These are phyloP conservation scores for Silene uniflora DNA, from an alignment of 148 eudicot genomes.

Conservation along the genomic window DNA sequence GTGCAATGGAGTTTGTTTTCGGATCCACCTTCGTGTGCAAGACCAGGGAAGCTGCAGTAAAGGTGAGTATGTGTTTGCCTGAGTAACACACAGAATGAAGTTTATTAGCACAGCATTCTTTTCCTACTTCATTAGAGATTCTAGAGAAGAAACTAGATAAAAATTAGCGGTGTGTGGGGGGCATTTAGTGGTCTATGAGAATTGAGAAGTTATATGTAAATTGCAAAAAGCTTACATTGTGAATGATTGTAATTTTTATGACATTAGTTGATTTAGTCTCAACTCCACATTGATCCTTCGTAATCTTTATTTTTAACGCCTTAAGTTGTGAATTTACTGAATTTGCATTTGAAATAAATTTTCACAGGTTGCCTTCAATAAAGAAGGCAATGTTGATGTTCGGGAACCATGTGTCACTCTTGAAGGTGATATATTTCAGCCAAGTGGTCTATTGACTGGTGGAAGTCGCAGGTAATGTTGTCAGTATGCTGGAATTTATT, in stretches of 20 bases:
- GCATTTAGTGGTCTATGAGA: background rate
- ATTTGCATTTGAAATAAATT: slow-evolving; percentile 13
- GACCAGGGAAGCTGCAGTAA: slow-evolving; percentile 75
- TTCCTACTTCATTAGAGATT: background rate
- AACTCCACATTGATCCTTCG: background rate
- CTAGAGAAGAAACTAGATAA: background rate
- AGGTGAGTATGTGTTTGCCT: slow-evolving; percentile 45
- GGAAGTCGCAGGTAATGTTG: slow-evolving; percentile 86
- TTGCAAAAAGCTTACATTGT: background rate
- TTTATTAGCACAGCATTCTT: background rate
- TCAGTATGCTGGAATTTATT: background rate
- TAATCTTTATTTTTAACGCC: slow-evolving; percentile 5
- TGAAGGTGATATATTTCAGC: slow-evolving; percentile 95
- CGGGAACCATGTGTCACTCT: slow-evolving; percentile 81
- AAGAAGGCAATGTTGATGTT: slow-evolving; percentile 41
- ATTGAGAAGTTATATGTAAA: background rate
- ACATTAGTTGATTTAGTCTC: too few species aligned
- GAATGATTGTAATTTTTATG: background rate
- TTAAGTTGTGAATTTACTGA: background rate
- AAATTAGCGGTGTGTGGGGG: background rate
- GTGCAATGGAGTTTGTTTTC: slow-evolving; percentile 96
- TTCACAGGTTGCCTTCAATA: slow-evolving; percentile 74
- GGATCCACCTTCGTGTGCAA: slow-evolving; percentile 97
- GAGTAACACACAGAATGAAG: background rate
- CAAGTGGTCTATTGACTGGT: slow-evolving; percentile 98